Evolutionary conservation across 1,139 yeast species (phyloP), one percentile per base, ranked within the genome.

Genomic region (Nakaseomyces sp.): DNA sequence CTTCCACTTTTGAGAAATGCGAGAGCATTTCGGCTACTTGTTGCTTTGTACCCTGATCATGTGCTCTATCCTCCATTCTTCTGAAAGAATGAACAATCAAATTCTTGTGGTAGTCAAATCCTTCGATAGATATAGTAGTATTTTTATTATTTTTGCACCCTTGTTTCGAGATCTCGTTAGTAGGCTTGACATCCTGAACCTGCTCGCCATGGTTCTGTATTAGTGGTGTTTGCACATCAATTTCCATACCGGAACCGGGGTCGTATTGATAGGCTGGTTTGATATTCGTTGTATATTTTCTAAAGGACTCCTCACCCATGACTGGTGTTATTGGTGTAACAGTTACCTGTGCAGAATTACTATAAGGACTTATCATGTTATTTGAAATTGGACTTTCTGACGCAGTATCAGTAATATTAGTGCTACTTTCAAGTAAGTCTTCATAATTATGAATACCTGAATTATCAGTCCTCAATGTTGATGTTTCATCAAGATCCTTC

Each of bases 21-120:
- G 61, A 55, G 25, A 70, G 65, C 44, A 79, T 56, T 3, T 61
- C 50, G 25, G 65, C 59, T 13, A 79, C 81, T 4, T 71, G 63
- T 4, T 50, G 47, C 47, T 66, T 71, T 0, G 84, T 75, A n/a
- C 62, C 67, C 10, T 58, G 61, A 17, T 70, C 66, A 40, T 68
- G 68, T 2, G 82, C 81, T 42, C 86, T 65, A 25, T 58, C 62
- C 40, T 68, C 63, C 36, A 77, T 78, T 49, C 73, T 65, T 46
- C 60, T 63, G 32, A 73, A 63, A 44, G 73, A 67, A 51, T 61
- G 62, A 16, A 64, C 52, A 6, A 72, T 53, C 1, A 70, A 63
- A 43, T 67, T 66, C 37, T 66, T 64, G 37, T 64, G 54, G 45
- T 63, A 66, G 47, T 67, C 65, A 32, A 67, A 51, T 5, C 54